Conservation (phyloP, 2,329 filamentous ascomycete genomes). For the Exophiala aquamarina region DNA sequence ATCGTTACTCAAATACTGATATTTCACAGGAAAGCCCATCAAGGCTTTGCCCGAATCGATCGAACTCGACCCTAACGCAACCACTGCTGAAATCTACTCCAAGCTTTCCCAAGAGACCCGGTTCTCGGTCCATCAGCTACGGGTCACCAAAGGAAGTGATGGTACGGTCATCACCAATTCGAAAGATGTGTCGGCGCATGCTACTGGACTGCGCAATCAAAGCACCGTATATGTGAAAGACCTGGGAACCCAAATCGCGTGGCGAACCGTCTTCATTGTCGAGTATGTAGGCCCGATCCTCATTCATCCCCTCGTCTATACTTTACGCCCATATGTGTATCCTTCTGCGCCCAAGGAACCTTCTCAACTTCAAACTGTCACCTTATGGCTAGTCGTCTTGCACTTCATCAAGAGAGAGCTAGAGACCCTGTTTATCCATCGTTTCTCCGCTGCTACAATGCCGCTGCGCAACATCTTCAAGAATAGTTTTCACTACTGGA, state of each 20-base stretch:
- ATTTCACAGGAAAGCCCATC: slow-evolving; percentile 58
- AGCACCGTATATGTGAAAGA: slow-evolving; percentile 83
- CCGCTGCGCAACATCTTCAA: slow-evolving; percentile 87
- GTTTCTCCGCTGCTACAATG: slow-evolving; percentile 94
- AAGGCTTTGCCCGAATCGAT: slow-evolving; percentile 59
- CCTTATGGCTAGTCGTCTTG: slow-evolving; percentile 69
- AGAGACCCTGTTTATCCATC: slow-evolving; percentile 92
- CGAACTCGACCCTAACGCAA: slow-evolving; percentile 51
- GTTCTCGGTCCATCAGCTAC: slow-evolving; percentile 59
- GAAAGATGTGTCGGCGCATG: slow-evolving; percentile 52
- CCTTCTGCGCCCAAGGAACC: slow-evolving; percentile 50
- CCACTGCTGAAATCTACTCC: slow-evolving; percentile 57
- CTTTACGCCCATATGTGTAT: slow-evolving; percentile 72
- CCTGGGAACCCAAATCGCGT: slow-evolving; percentile 83
- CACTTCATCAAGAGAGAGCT: slow-evolving; percentile 96
- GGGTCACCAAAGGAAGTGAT: slow-evolving; percentile 65
- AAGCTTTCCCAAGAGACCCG: slow-evolving; percentile 55
- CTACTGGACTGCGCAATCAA: slow-evolving; percentile 58
- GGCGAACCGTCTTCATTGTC: slow-evolving; percentile 91
- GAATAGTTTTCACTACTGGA: slow-evolving; percentile 95
- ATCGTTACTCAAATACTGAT: slow-evolving; percentile 15
- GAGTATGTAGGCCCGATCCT: slow-evolving; percentile 92
- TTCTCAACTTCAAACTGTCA: slow-evolving; percentile 70
- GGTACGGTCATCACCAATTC: slow-evolving; percentile 58
- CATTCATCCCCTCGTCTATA: slow-evolving; percentile 74